These are phyloP conservation scores for Phaffia rhodozyma DNA, from an alignment of 1,284 basidiomycete genomes.

Conservation along the genomic window DNA sequence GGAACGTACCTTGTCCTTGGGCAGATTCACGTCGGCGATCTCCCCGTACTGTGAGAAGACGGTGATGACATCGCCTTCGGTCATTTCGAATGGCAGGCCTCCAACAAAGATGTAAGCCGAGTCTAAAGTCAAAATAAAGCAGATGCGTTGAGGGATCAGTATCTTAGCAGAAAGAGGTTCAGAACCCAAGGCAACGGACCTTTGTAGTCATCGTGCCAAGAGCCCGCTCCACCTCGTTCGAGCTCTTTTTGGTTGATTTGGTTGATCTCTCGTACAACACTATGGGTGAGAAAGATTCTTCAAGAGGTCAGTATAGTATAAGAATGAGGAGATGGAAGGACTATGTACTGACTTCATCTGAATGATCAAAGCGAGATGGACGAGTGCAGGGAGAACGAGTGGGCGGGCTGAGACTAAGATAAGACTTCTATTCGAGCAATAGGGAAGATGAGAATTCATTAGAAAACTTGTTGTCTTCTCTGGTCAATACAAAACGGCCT, in stretches of 20 bases:
- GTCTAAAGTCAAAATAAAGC: conserved; percentile 41
- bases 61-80: conserved; percentile 94
- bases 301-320: background rate
- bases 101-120: conserved; percentile 92
- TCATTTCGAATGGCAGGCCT: conserved; percentile 70
- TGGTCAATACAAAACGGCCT: too few species aligned
- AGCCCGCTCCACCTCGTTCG: conserved; percentile 61
- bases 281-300: conserved; percentile 29
- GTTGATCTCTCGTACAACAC: conserved; percentile 83
- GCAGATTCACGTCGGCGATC: conserved; percentile 86
- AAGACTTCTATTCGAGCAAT: too few species aligned
- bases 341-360: background rate
- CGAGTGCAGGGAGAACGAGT: background rate
- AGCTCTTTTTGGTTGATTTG: conserved; percentile 86
- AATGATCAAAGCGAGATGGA: background rate
- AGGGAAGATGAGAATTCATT: too few species aligned
- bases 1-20: conserved; percentile 59
- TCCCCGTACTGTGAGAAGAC: conserved; percentile 98
- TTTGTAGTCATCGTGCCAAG: conserved; percentile 96
- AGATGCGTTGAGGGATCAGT: background rate
- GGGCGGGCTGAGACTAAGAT: too few species aligned
- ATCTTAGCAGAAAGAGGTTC: background rate
- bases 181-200: conserved; percentile 37
- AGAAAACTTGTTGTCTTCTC: too few species aligned
- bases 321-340: background rate